phyloP scores from a whole-genome alignment of 768 basidiomycete species.

The Mrakia blollopis region DNA sequence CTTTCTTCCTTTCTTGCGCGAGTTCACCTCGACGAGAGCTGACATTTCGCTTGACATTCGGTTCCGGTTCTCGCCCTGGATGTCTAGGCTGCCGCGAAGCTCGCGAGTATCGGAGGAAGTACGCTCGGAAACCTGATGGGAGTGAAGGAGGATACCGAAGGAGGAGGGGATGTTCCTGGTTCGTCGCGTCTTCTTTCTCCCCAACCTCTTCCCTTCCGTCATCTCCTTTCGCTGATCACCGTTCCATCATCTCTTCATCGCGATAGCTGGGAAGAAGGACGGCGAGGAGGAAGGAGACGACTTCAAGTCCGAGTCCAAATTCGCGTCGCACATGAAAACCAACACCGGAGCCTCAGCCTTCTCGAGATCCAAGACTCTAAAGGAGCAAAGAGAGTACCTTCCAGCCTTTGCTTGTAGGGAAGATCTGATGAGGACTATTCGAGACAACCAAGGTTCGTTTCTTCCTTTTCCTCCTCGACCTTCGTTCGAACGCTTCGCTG shows the following conservation, averaged over 20 bases:
- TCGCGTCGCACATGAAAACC: conserved; percentile 85
- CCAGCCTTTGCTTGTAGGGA: conserved; percentile 97
- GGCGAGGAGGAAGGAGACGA: conserved; percentile 47
- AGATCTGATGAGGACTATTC: conserved; percentile 75
- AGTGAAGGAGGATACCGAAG: conserved; percentile 88
- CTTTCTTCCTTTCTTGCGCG: conserved; percentile 4
- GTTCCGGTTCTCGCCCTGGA: conserved; percentile 44
- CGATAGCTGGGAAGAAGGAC: conserved; percentile 34
- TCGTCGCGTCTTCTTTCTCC: not conserved
- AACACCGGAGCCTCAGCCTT: conserved; percentile 69
- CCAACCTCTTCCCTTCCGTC: conserved; percentile 37
- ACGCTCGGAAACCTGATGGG: conserved; percentile 97
- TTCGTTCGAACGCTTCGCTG: not conserved
- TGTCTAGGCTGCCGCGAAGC: conserved; percentile 72
- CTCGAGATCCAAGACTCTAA: conserved; percentile 72
- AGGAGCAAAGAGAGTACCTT: conserved; percentile 92
- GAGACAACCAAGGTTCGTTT: conserved; percentile 85
- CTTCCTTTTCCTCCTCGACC: not conserved
- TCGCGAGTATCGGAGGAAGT: conserved; percentile 86
- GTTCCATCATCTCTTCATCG: not conserved
- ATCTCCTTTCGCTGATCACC: conserved; percentile 35
- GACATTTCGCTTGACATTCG: not conserved
- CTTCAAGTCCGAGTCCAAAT: conserved; percentile 93
- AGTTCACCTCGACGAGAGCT: not conserved
- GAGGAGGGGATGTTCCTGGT: conserved; percentile 65